phyloP scores from a whole-genome alignment of 2,329 filamentous ascomycete genomes.

The Phyllosticta citriasiana region DNA sequence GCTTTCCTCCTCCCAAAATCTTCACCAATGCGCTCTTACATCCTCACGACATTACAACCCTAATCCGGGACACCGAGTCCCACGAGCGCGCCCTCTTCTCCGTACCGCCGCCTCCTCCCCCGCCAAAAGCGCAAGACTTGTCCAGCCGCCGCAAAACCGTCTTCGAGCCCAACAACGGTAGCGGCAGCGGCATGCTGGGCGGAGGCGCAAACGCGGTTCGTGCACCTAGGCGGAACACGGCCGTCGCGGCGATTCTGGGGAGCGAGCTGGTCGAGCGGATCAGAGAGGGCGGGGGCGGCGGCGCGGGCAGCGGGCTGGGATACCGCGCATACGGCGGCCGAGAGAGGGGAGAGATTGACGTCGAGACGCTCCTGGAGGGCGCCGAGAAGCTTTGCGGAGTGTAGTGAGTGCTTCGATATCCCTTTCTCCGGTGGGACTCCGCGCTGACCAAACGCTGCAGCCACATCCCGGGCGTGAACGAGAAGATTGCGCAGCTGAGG shows the following conservation, averaged over 20 bases:
- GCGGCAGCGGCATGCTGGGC: constrained; percentile 24
- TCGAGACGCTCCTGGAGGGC: constrained; percentile 73
- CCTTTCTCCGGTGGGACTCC: neutral
- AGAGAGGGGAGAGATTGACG: constrained; percentile 64
- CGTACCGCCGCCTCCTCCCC: constrained; percentile 58
- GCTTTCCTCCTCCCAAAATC: constrained; percentile 83
- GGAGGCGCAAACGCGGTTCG: constrained; percentile 35
- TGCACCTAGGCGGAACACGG: constrained; percentile 61
- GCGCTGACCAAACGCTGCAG: constrained; percentile 22
- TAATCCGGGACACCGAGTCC: constrained; percentile 90
- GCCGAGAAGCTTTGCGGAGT: constrained; percentile 86
- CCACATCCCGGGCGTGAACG: constrained; percentile 65
- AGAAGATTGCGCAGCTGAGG: constrained; percentile 64
- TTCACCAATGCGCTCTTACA: constrained; percentile 90
- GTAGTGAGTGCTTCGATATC: constrained; percentile 47
- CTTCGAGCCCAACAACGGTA: constrained; percentile 29
- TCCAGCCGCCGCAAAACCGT: constrained; percentile 41
- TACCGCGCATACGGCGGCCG: constrained; percentile 28
- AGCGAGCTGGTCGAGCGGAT: constrained; percentile 79
- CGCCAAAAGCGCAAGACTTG: constrained; percentile 32
- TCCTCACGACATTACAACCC: constrained; percentile 80
- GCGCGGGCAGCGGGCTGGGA: constrained; percentile 40
- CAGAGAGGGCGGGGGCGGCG: constrained; percentile 45
- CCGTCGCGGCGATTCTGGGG: constrained; percentile 81
- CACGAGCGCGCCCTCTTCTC: constrained; percentile 95